A percentile compares a stretch with the other conserved stretches of the same genome.
These are phyloP conservation scores for Saturnispora diversa DNA, from an alignment of 805 yeast species.

Conservation along the genomic window DNA sequence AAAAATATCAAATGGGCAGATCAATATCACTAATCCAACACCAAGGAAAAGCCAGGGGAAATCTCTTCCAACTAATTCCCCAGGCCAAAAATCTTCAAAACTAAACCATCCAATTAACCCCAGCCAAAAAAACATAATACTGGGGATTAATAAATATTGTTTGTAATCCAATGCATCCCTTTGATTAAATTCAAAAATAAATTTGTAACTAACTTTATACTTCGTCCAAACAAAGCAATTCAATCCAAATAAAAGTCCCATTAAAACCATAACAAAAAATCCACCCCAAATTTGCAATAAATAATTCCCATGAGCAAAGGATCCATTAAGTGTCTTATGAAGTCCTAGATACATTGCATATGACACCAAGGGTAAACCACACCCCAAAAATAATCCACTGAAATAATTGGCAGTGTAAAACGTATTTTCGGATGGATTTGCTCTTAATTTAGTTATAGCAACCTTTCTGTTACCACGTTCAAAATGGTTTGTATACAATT, in stretches of 20 bases:
- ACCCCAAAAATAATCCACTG: constrained; percentile 64
- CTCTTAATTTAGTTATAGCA: constrained; percentile 62
- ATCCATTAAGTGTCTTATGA: constrained; percentile 30
- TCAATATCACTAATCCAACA: constrained; percentile 36
- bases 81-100: constrained; percentile 60
- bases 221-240: constrained; percentile 67
- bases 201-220: constrained; percentile 78
- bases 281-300: constrained; percentile 92
- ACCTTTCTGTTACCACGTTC: constrained; percentile 65
- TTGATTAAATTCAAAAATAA: constrained; percentile 81
- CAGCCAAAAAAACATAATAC: constrained; percentile 47
- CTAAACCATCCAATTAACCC: constrained; percentile 69
- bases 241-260: constrained; percentile 54
- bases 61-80: constrained; percentile 51
- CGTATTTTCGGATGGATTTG: constrained; percentile 31
- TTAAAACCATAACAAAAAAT: constrained; percentile 57
- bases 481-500: constrained; percentile 54
- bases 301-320: constrained; percentile 47
- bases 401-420: constrained; percentile 44
- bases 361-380: constrained; percentile 58
- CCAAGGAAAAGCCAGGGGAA: constrained; percentile 78
- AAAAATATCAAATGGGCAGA: constrained; percentile 55
- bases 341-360: constrained; percentile 45
- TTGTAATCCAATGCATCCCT: constrained; percentile 56
- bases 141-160: constrained; percentile 59